Evolutionary conservation across 331 rosid species (phyloP), one percentile per base, ranked within the genome.

Genomic region (Malus hybrid): DNA sequence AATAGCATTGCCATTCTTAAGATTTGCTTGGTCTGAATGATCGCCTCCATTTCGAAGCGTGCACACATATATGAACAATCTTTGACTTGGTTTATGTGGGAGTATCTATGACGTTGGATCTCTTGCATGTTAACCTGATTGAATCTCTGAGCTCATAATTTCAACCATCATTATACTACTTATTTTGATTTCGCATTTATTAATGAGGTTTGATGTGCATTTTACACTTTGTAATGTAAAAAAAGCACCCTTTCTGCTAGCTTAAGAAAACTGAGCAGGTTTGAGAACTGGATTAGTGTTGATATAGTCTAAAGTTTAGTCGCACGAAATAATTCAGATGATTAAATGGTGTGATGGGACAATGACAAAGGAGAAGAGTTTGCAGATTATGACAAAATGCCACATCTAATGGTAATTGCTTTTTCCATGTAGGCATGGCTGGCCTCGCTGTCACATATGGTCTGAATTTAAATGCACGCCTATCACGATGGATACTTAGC

Each of bases 391-490:
- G 65, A 27, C 54, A 34, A 64, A 68, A 63, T 65, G 82, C 11
- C 44, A 60, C 67, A 82, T 68, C 83, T 79, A 71, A 82, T 46
- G 33, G 39, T 71, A 32, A 10, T 42, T 82, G 24, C 32, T 80
- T 78, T 59, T 83, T 80, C 74, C 75, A 64, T 87, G 68, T 55
- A 93, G 96, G 97, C 84, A 94, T 94, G 99, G 99, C 97, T 32
- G 97, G 97, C 57, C 96, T 94, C 77, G 97, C 93, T 20, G 99
- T 94, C 61, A 94, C 97, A 3, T 94, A 94, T 52, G 97, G 99
- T 71, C 86, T 94, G 78, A 92, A 94, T 83, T 85, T 94, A 75
- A 92, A 92, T 82, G 91, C 85, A 66, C 93, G 97, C 27, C 71
- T 94, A 65, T 94, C 99, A 7, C 86, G 93, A 67, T 94, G 99